Conservation (phyloP, 106 monocot genomes). For the Dendrobium chrysotoxum region DNA sequence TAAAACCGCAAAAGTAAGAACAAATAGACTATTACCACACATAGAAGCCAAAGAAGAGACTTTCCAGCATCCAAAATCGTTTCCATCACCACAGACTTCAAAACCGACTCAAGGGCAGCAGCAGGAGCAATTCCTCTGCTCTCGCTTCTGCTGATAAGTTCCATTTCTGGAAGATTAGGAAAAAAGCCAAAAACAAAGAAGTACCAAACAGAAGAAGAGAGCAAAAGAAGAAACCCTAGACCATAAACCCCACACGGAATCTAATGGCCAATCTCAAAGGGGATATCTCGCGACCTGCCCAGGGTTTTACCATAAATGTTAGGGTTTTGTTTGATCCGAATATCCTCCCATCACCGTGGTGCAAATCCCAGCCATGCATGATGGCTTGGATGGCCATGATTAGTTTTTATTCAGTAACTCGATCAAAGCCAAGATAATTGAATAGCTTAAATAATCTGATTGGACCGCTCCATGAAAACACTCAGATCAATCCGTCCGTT, state of each 20-base stretch:
- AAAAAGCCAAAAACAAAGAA: background rate
- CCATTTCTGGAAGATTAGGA: conserved; percentile 6
- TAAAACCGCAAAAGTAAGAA: background rate
- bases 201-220: background rate
- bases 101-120: background rate
- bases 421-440: background rate
- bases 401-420: background rate
- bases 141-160: background rate
- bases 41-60: conserved; percentile 1
- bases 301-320: background rate
- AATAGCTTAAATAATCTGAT: background rate
- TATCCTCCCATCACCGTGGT: background rate
- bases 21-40: background rate
- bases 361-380: background rate
- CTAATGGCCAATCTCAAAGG: background rate
- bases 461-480: background rate
- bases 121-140: background rate
- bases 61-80: conserved; percentile 1
- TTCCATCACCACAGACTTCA: background rate
- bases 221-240: conserved; percentile 4
- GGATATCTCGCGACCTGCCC: background rate
- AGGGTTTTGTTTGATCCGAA: conserved; percentile 9
- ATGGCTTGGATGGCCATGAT: background rate
- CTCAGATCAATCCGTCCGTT: too few relatives aligned
- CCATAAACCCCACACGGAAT: background rate